Evolutionary conservation across 2,329 filamentous ascomycete genomes (phyloP).

Genomic region (Geosmithia morbida): DNA sequence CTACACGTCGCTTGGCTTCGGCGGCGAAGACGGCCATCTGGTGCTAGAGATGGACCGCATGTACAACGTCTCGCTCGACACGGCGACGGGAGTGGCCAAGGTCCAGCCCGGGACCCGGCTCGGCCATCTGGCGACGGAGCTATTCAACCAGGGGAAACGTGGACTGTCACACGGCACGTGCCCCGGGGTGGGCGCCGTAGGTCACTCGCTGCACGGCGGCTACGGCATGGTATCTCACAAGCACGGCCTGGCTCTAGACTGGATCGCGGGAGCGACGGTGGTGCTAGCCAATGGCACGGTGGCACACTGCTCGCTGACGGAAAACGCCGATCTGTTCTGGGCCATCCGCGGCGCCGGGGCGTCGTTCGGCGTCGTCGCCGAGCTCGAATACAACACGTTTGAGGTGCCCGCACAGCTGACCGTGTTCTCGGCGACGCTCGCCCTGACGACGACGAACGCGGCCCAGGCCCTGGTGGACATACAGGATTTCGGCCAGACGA

Average conservation of each 20-base stretch:
- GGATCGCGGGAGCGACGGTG: conserved; percentile 17
- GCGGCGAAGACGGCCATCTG: conserved; percentile 23
- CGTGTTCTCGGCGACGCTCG: neutral
- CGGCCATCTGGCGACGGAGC: conserved; percentile 22
- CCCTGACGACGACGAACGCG: neutral
- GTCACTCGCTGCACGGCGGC: conserved; percentile 28
- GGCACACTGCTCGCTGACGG: conserved; percentile 14
- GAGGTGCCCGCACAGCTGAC: neutral
- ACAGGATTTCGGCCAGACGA: conserved; percentile 2
- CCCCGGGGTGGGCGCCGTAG: conserved; percentile 27
- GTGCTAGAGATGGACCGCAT: conserved; percentile 24
- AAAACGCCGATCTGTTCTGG: conserved; percentile 26
- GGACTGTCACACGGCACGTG: conserved; percentile 29
- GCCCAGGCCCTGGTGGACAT: conserved; percentile 1
- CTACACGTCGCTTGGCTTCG: conserved; percentile 33
- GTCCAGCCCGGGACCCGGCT: conserved; percentile 12
- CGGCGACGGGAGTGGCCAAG: conserved; percentile 9
- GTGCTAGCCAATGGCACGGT: conserved; percentile 19
- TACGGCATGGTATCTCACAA: conserved; percentile 10
- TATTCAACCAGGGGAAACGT: conserved; percentile 18
- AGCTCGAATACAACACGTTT: conserved; percentile 24
- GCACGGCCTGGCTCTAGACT: conserved; percentile 16
- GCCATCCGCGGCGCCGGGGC: conserved; percentile 25
- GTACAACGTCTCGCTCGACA: conserved; percentile 17
- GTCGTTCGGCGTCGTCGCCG: conserved; percentile 24